These are phyloP conservation scores for Balansia obtecta DNA, from an alignment of 2,329 filamentous ascomycete genomes.

Conservation along the genomic window DNA sequence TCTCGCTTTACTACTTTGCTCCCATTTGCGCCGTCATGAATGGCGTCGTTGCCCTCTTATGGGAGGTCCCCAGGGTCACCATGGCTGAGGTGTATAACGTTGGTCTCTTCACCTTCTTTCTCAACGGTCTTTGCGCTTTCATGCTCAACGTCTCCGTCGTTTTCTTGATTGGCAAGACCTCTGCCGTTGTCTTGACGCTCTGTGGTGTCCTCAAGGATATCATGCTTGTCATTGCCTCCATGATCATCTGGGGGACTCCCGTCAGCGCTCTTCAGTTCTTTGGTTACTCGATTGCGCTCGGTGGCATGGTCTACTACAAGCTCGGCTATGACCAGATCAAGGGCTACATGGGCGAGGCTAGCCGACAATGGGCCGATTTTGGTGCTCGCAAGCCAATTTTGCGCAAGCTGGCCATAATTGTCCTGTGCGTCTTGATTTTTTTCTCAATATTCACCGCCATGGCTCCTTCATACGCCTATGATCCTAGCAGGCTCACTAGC, in stretches of 20 bases:
- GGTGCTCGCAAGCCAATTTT: conserved; percentile 63
- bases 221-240: conserved; percentile 65
- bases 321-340: conserved; percentile 73
- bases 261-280: conserved; percentile 69
- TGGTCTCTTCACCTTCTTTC: conserved; percentile 57
- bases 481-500: conserved; percentile 35
- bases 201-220: conserved; percentile 85
- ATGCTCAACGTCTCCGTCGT: conserved; percentile 76
- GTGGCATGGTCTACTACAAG: conserved; percentile 73
- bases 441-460: conserved; percentile 60
- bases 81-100: conserved; percentile 62
- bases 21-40: conserved; percentile 78
- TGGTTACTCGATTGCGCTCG: conserved; percentile 69
- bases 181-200: conserved; percentile 67
- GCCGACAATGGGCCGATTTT: conserved; percentile 77
- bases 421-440: conserved; percentile 46
- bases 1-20: conserved; percentile 84
- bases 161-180: conserved; percentile 80
- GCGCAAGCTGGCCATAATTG: conserved; percentile 66
- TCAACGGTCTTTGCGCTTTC: conserved; percentile 70
- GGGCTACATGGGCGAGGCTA: conserved; percentile 60
- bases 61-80: conserved; percentile 58
- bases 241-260: conserved; percentile 69
- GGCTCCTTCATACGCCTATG: conserved; percentile 48
- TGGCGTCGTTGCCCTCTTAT: conserved; percentile 56